phyloP scores from a whole-genome alignment of 495 filamentous ascomycete species.

The Trichoderma reesei region DNA sequence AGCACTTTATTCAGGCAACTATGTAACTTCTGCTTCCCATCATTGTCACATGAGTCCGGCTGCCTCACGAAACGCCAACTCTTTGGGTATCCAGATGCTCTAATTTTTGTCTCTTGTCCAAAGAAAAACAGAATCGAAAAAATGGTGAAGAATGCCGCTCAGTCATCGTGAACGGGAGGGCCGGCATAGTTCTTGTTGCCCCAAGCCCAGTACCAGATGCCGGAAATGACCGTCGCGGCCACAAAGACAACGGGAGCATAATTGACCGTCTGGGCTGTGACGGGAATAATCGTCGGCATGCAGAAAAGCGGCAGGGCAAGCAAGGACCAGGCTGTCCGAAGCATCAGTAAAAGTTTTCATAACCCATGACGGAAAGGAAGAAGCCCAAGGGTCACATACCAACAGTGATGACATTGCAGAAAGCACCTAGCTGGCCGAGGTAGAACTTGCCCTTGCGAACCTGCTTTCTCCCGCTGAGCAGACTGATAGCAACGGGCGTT shows the following conservation, averaged over 20 bases:
- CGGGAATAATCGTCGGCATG: slow-evolving; percentile 51
- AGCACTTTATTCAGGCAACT: background rate
- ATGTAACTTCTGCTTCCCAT: background rate
- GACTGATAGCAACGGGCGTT: slow-evolving; percentile 46
- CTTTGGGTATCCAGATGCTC: background rate
- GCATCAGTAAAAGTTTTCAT: background rate
- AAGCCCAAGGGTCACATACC: slow-evolving; percentile 32
- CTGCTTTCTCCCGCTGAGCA: slow-evolving; percentile 40
- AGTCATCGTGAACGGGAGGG: slow-evolving; percentile 38
- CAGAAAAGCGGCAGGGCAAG: slow-evolving; percentile 59
- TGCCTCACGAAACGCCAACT: background rate
- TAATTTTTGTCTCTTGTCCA: background rate
- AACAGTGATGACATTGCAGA: slow-evolving; percentile 46
- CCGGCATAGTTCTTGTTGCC: slow-evolving; percentile 62
- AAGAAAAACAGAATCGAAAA: background rate
- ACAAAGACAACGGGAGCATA: slow-evolving; percentile 55
- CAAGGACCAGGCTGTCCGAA: slow-evolving; percentile 48
- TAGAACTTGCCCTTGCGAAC: slow-evolving; percentile 47
- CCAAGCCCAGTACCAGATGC: slow-evolving; percentile 37
- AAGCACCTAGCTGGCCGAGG: slow-evolving; percentile 43
- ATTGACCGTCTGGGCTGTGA: slow-evolving; percentile 48
- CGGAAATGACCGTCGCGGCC: slow-evolving; percentile 45
- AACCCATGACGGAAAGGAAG: background rate
- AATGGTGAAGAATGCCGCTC: background rate
- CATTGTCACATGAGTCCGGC: background rate